Base-by-base conservation (phyloP, 352 stramenopile genomes). In the Phytophthora sojae region DNA sequence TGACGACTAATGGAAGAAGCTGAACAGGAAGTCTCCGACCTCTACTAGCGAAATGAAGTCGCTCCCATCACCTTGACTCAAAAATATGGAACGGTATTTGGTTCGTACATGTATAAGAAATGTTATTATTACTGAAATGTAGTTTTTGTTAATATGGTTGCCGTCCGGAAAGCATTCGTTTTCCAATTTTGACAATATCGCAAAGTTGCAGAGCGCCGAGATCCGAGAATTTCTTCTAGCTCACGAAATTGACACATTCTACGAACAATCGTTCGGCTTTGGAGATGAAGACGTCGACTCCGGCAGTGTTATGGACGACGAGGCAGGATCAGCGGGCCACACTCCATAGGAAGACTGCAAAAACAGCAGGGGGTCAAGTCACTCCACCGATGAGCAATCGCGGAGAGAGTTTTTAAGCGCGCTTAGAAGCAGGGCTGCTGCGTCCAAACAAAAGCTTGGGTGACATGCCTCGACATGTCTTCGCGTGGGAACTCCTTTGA, bases 141-240 rank as follows among this genome's bases (percentile, higher is more conserved):
- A n/a, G n/a, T n/a, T n/a, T n/a, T n/a, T n/a, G n/a, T n/a, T n/a
- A n/a, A n/a, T n/a, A n/a, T n/a, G n/a, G n/a, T n/a, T n/a, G n/a
- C n/a, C n/a, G n/a, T n/a, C n/a, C n/a, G n/a, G n/a, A n/a, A n/a
- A n/a, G n/a, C n/a, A n/a, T n/a, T n/a, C n/a, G n/a, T n/a, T n/a
- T n/a, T n/a, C n/a, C n/a, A n/a, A n/a, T n/a, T n/a, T n/a, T n/a
- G n/a, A n/a, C n/a, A n/a, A n/a, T n/a, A n/a, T n/a, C n/a, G n/a
- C n/a, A n/a, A n/a, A n/a, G n/a, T n/a, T n/a, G n/a, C n/a, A n/a
- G n/a, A n/a, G n/a, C n/a, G n/a, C n/a, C n/a, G n/a, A 69, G 14
- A 79, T 81, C 35, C 66, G 66, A 21, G 56, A 76, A 23, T 76
- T 73, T 49, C 23, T 79, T 7, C 47, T 76, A 21, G 74, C 63